phyloP scores from a whole-genome alignment of 2,329 filamentous ascomycete species.

The Aspergillus pseudonomiae region DNA sequence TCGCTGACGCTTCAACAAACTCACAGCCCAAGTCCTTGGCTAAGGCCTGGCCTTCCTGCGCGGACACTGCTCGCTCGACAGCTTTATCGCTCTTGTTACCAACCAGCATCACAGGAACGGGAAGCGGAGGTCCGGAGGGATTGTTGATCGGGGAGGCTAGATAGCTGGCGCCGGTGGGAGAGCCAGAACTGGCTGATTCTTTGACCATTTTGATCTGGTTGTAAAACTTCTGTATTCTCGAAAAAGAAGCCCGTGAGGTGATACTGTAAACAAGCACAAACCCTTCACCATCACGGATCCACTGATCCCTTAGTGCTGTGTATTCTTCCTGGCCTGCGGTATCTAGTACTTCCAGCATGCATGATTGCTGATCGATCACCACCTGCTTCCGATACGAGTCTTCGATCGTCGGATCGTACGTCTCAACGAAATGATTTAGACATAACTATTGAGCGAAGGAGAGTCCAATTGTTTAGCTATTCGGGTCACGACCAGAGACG shows the following conservation, averaged over 20 bases:
- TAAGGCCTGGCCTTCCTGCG: slow-evolving; percentile 89
- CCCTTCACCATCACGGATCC: slow-evolving; percentile 96
- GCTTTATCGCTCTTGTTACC: slow-evolving; percentile 98
- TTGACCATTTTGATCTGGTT: slow-evolving; percentile 97
- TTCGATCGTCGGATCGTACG: slow-evolving; percentile 71
- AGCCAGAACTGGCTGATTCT: slow-evolving; percentile 69
- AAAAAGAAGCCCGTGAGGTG: slow-evolving; percentile 92
- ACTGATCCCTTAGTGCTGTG: slow-evolving; percentile 93
- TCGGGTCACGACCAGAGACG: slow-evolving; percentile 9
- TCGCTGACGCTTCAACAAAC: slow-evolving; percentile 94
- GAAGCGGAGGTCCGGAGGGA: slow-evolving; percentile 56
- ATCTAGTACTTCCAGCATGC: slow-evolving; percentile 96
- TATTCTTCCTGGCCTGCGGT: slow-evolving; percentile 99
- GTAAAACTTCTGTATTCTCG: slow-evolving; percentile 92
- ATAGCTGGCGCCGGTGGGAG: slow-evolving; percentile 55
- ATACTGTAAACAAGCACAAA: slow-evolving; percentile 99
- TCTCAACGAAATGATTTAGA: slow-evolving; percentile 97
- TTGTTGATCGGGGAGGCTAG: slow-evolving; percentile 52
- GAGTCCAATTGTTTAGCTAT: slow-evolving; percentile 11
- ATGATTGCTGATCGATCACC: slow-evolving; percentile 89
- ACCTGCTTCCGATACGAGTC: slow-evolving; percentile 71
- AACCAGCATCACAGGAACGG: slow-evolving; percentile 94
- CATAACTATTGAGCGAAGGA: slow-evolving; percentile 66
- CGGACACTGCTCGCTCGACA: slow-evolving; percentile 93
- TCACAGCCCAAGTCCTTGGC: slow-evolving; percentile 92